phyloP scores from a whole-genome alignment of 352 stramenopile genomes.

The Phytophthora hibernalis region DNA sequence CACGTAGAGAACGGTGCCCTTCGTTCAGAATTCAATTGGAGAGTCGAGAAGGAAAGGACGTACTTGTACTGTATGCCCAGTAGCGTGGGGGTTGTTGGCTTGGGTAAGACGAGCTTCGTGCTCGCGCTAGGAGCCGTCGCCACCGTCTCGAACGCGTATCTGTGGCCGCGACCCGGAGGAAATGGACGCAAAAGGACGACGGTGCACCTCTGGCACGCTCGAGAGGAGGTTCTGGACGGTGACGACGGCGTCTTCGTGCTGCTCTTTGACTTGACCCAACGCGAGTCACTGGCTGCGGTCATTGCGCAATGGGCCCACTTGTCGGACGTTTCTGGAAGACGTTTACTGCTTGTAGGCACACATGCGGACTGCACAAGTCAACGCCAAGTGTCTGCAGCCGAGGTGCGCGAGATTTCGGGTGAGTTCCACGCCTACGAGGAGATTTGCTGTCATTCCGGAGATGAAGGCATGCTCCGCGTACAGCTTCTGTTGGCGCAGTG shows the following conservation, averaged over 20 bases:
- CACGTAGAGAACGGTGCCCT: slow-evolving; percentile 10
- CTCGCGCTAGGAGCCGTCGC: slow-evolving; percentile 46
- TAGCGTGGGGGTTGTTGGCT: slow-evolving; percentile 52
- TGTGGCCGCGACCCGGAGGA: slow-evolving; percentile 26
- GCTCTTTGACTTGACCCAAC: slow-evolving; percentile 59
- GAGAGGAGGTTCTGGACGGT: slow-evolving; percentile 18
- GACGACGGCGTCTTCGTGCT: slow-evolving; percentile 49
- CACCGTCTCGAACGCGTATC: slow-evolving; percentile 12
- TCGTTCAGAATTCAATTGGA: slow-evolving; percentile 18
- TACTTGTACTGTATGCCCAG: slow-evolving; percentile 25
- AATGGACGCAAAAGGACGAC: slow-evolving; percentile 19
- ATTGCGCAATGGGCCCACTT: slow-evolving; percentile 53
- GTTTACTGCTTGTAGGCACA: slow-evolving; percentile 60
- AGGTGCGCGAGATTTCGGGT: slow-evolving; percentile 52
- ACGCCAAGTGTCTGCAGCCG: slow-evolving; percentile 45
- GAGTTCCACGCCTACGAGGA: slow-evolving; percentile 73
- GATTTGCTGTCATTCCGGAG: slow-evolving; percentile 40
- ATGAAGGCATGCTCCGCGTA: slow-evolving; percentile 32
- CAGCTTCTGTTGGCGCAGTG: slow-evolving; percentile 36
- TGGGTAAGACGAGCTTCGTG: slow-evolving; percentile 63
- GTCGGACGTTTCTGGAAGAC: slow-evolving; percentile 25
- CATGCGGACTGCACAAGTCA: slow-evolving; percentile 50
- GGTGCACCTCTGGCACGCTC: slow-evolving; percentile 28
- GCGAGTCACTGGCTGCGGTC: slow-evolving; percentile 47
- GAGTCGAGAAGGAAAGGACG: background rate